Conservation (phyloP, 176 grass and related monocot species). For the Carex myosuroides region DNA sequence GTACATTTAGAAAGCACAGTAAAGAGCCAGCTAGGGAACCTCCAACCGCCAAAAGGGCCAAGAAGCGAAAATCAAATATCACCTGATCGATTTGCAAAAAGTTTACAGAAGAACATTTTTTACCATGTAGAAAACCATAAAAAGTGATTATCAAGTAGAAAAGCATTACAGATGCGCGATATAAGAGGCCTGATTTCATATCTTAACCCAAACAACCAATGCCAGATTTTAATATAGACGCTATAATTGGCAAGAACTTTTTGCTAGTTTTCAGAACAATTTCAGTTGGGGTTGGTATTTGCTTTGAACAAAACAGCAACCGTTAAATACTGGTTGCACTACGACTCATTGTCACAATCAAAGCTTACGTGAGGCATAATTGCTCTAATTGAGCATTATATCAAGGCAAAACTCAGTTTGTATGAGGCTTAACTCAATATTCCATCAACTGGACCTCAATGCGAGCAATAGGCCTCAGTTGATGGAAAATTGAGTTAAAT, state of each 20-base stretch:
- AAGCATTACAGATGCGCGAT: not conserved
- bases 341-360: not conserved
- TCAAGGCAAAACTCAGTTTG: not conserved
- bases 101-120: not conserved
- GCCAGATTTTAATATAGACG: not conserved
- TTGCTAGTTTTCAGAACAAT: not conserved
- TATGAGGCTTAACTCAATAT: not conserved
- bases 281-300: not conserved
- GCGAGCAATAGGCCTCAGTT: not conserved
- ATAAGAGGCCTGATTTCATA: not conserved
- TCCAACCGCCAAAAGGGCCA: conserved; percentile 73
- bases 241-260: not conserved
- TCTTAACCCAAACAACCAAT: not conserved
- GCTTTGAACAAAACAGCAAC: not conserved
- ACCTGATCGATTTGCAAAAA: conserved; percentile 23
- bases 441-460: not conserved
- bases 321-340: not conserved
- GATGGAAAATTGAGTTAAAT: not conserved
- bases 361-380: not conserved
- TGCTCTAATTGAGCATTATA: not conserved
- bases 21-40: conserved; percentile 80
- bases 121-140: not conserved
- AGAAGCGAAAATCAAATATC: conserved; percentile 94
- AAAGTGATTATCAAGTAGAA: not conserved
- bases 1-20: conserved; percentile 91